Conservation (phyloP, 129 eudicot species). For the Flaveria ramosissima region DNA sequence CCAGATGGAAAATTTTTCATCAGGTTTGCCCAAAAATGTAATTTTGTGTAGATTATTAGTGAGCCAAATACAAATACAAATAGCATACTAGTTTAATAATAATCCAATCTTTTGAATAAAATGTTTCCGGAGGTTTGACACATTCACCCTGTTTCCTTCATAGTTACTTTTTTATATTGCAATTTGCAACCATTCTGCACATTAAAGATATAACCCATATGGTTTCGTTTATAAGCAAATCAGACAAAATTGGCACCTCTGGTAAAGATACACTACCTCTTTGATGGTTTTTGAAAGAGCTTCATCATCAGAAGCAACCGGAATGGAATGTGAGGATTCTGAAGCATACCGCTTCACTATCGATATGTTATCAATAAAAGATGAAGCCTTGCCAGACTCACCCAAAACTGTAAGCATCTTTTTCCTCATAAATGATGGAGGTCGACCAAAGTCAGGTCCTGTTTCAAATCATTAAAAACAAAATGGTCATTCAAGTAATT, state of each 20-base stretch:
- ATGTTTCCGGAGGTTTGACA: background rate
- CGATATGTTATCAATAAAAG: conserved; percentile 71
- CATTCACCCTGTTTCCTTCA: too few relatives aligned
- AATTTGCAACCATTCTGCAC: too few relatives aligned
- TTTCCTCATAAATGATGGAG: conserved; percentile 67
- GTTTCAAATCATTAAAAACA: conserved; percentile 24
- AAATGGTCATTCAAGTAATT: background rate
- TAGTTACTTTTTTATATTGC: too few relatives aligned
- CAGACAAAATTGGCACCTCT: background rate
- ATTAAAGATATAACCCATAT: background rate
- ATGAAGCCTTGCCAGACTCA: conserved; percentile 70
- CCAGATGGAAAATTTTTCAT: too few relatives aligned
- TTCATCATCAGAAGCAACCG: conserved; percentile 83
- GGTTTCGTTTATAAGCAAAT: background rate
- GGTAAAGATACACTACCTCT: conserved; percentile 52
- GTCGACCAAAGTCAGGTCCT: conserved; percentile 95
- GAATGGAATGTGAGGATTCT: conserved; percentile 82
- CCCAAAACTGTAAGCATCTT: conserved; percentile 71
- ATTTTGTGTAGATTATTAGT: background rate
- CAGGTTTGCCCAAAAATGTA: too few relatives aligned
- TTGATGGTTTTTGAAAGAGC: conserved; percentile 76
- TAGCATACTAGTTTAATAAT: background rate
- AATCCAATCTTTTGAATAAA: background rate
- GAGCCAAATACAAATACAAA: background rate
- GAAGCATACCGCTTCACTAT: conserved; percentile 92